Base-by-base conservation (phyloP, 139 green algal species). In the Ettlia oleoabundans region DNA sequence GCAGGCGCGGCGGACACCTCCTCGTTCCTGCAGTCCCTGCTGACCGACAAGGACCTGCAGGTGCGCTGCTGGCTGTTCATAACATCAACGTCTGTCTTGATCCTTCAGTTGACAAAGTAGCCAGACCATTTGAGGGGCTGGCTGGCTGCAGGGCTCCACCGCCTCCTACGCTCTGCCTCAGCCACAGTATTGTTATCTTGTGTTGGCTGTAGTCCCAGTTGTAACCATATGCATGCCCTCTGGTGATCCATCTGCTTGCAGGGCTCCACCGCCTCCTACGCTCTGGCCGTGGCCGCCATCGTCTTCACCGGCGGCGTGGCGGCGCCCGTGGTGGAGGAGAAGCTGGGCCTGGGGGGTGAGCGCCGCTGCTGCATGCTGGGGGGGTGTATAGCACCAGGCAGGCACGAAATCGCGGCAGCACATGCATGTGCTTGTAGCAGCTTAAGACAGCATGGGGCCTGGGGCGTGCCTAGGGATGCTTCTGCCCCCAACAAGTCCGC, bases 341-440 rank as follows among this genome's bases (percentile, higher is more conserved):
- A 80, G 73, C 35, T 80, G 37, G 73, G 73, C 73, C 73, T 80
- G 73, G 73, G 73, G 24, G 73, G 72, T 79, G 72, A 67, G 71
- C 24, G 5, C 19, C 15, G 18, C 6, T 10, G 13, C 18, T 72
- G 33, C 64, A 2, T 15, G 33, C 35, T 13, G 21, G n/a, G 3
- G 26, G 22, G 61, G 15, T 32, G 61, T n/a, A n/a, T n/a, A n/a
- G n/a, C n/a, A n/a, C n/a, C n/a, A n/a, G n/a, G n/a, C n/a, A n/a
- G n/a, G n/a, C n/a, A n/a, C n/a, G n/a, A n/a, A n/a, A n/a, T n/a
- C n/a, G n/a, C n/a, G n/a, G n/a, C n/a, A n/a, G n/a, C n/a, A n/a
- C n/a, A n/a, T n/a, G n/a, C n/a, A n/a, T n/a, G n/a, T n/a, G n/a
- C n/a, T n/a, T n/a, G n/a, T n/a, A n/a, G n/a, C n/a, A n/a, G n/a